Evolutionary conservation across 768 basidiomycete genomes (phyloP).

Genomic region (Pulveroboletus sp.): DNA sequence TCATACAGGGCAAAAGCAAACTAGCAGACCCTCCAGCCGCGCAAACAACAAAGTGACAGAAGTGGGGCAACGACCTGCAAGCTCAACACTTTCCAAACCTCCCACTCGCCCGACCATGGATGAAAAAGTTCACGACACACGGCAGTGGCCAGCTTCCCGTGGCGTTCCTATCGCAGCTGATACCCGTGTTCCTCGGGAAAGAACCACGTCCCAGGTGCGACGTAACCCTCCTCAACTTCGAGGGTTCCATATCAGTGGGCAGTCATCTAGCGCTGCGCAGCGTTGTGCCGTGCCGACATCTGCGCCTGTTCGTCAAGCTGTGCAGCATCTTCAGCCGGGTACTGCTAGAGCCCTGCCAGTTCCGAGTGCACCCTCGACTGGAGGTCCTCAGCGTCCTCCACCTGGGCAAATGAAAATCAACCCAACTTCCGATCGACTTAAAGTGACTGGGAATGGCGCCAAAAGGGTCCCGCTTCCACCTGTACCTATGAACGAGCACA

Average conservation of each 20-base stretch:
- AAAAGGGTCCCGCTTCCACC: slow-evolving; percentile 31
- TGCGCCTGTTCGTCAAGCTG: slow-evolving; percentile 6
- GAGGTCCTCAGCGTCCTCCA: slow-evolving; percentile 25
- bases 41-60: slow-evolving; percentile 13
- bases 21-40: slow-evolving; percentile 23
- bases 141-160: slow-evolving; percentile 7
- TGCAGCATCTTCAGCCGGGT: slow-evolving; percentile 5
- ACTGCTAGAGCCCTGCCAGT: slow-evolving; percentile 1
- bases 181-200: slow-evolving; percentile 14
- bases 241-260: slow-evolving; percentile 11
- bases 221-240: slow-evolving; percentile 15
- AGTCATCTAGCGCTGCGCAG: slow-evolving; percentile 18
- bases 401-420: slow-evolving; percentile 21
- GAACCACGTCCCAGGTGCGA: slow-evolving; percentile 16
- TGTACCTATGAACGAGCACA: background rate
- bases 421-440: slow-evolving; percentile 20
- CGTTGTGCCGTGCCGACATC: slow-evolving; percentile 14
- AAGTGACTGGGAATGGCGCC: slow-evolving; percentile 27
- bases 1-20: slow-evolving; percentile 12
- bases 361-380: slow-evolving; percentile 2
- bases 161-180: background rate
- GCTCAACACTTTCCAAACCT: slow-evolving; percentile 8
- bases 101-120: slow-evolving; percentile 4
- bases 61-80: slow-evolving; percentile 6
- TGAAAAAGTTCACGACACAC: background rate